A percentile compares a stretch with the other conserved stretches of the same genome.
Evolutionary conservation across 2,329 filamentous ascomycete genomes (phyloP).

Genomic region (Didymella keratinophila): DNA sequence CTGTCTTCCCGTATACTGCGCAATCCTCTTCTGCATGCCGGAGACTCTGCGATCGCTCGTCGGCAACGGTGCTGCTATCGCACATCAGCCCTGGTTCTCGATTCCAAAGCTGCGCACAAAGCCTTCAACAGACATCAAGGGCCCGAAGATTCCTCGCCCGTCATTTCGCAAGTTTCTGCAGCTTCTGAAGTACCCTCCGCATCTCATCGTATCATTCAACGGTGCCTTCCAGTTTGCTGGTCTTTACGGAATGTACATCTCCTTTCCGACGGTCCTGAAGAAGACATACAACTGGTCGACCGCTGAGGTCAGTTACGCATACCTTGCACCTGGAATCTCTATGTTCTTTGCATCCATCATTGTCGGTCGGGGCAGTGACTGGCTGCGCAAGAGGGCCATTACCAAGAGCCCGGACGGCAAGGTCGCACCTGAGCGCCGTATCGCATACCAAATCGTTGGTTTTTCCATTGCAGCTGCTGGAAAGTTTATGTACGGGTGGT

Average conservation of each 20-base stretch:
- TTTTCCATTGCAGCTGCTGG: slow-evolving; percentile 51
- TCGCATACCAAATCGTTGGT: slow-evolving; percentile 53
- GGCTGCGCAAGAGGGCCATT: slow-evolving; percentile 40
- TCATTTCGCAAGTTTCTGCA: slow-evolving; percentile 35
- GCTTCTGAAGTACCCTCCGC: slow-evolving; percentile 39
- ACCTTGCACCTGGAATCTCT: slow-evolving; percentile 46
- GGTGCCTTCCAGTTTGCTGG: slow-evolving; percentile 41
- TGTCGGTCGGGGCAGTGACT: slow-evolving; percentile 53
- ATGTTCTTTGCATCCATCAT: slow-evolving; percentile 49
- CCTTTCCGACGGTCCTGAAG: slow-evolving; percentile 36
- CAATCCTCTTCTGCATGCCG: slow-evolving; percentile 53
- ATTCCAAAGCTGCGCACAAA: slow-evolving; percentile 38
- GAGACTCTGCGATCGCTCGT: slow-evolving; percentile 57
- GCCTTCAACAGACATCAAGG: slow-evolving; percentile 26
- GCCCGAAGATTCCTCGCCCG: slow-evolving; percentile 34
- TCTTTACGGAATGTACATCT: slow-evolving; percentile 39
- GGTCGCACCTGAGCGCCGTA: slow-evolving; percentile 51
- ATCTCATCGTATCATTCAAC: slow-evolving; percentile 42
- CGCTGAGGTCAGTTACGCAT: slow-evolving; percentile 48
- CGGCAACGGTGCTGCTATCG: slow-evolving; percentile 52
- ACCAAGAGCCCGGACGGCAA: slow-evolving; percentile 33
- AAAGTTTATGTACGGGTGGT: slow-evolving; percentile 55
- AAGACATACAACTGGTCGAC: slow-evolving; percentile 48
- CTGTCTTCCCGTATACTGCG: slow-evolving; percentile 37
- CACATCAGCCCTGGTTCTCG: slow-evolving; percentile 37